Conservation (phyloP, 352 stramenopile genomes). For the Globisporangium uncinulatum region DNA sequence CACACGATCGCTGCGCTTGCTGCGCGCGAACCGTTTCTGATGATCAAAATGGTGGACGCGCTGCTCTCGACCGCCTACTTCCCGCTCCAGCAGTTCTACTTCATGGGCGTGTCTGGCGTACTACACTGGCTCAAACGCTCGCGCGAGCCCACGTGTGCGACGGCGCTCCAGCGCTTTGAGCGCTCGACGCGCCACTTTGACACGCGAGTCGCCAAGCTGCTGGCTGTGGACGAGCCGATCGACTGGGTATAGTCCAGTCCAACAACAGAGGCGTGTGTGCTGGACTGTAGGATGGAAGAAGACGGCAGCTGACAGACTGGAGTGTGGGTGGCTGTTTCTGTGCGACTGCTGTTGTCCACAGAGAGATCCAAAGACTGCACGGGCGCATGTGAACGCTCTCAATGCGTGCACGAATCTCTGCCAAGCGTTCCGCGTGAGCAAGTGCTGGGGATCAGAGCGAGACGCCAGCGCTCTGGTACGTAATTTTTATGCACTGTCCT, state of each 20-base stretch:
- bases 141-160: background rate
- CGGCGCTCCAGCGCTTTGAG: constrained; percentile 5
- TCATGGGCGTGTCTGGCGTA: constrained; percentile 40
- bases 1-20: constrained; percentile 19
- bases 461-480: constrained; percentile 20
- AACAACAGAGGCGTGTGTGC: too few relatives aligned
- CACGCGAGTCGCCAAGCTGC: constrained; percentile 21
- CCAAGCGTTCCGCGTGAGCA: constrained; percentile 18
- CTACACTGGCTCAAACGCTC: constrained; percentile 26
- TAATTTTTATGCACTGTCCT: too few relatives aligned
- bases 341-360: constrained; percentile 2
- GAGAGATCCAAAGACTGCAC: constrained; percentile 10
- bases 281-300: too few relatives aligned
- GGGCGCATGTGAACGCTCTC: constrained; percentile 23
- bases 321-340: background rate
- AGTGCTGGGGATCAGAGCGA: constrained; percentile 26
- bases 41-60: constrained; percentile 34
- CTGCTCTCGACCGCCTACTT: constrained; percentile 52
- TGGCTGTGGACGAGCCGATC: constrained; percentile 30
- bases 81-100: constrained; percentile 57
- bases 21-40: constrained; percentile 16
- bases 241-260: too few relatives aligned
- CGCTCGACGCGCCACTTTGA: constrained; percentile 19
- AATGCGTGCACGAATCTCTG: constrained; percentile 19
- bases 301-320: too few relatives aligned